Conservation (phyloP, 352 stramenopile species). For the Halophytophthora batemanensis region DNA sequence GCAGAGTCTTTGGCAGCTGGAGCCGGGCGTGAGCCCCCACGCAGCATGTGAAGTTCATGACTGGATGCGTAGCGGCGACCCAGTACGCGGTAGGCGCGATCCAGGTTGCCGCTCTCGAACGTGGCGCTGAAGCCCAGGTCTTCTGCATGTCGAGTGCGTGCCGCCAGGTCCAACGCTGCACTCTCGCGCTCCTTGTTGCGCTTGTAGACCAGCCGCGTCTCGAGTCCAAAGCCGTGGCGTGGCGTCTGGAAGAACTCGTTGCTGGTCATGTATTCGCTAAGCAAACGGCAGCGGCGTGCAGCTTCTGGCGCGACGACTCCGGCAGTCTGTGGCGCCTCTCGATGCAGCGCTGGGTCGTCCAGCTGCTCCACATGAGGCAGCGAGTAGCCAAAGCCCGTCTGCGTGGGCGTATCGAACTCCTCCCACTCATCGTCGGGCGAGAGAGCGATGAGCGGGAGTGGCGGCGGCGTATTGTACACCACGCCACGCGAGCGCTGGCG, state of each 20-base stretch:
- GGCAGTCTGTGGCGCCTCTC: slow-evolving; percentile 16
- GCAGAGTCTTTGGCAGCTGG: not conserved
- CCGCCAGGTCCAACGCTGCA: slow-evolving; percentile 1
- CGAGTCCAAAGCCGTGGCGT: slow-evolving; percentile 57
- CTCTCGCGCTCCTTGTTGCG: slow-evolving; percentile 43
- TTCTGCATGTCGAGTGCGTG: slow-evolving; percentile 12
- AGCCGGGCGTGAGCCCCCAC: not conserved
- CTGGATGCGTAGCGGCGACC: slow-evolving; percentile 51
- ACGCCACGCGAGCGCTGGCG: slow-evolving; percentile 45
- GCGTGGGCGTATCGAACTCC: slow-evolving; percentile 57
- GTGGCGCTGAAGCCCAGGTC: slow-evolving; percentile 56
- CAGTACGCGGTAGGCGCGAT: slow-evolving; percentile 58
- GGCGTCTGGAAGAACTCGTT: slow-evolving; percentile 61
- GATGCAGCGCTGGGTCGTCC: slow-evolving; percentile 39
- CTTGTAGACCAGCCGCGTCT: slow-evolving; percentile 64
- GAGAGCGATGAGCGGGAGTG: slow-evolving; percentile 63
- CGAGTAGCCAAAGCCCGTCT: slow-evolving; percentile 53
- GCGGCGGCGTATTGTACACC: slow-evolving; percentile 42
- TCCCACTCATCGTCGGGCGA: slow-evolving; percentile 64
- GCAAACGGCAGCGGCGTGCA: slow-evolving; percentile 28
- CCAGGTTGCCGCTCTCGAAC: slow-evolving; percentile 81
- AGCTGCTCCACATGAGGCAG: slow-evolving; percentile 43
- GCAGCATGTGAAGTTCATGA: slow-evolving; percentile 29
- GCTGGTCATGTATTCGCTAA: slow-evolving; percentile 71
- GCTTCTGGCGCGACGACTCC: slow-evolving; percentile 5